Evolutionary conservation across 2,329 filamentous ascomycete species (phyloP), one percentile per base, ranked within the genome.

Genomic region (Lasiodiplodia theobromae): DNA sequence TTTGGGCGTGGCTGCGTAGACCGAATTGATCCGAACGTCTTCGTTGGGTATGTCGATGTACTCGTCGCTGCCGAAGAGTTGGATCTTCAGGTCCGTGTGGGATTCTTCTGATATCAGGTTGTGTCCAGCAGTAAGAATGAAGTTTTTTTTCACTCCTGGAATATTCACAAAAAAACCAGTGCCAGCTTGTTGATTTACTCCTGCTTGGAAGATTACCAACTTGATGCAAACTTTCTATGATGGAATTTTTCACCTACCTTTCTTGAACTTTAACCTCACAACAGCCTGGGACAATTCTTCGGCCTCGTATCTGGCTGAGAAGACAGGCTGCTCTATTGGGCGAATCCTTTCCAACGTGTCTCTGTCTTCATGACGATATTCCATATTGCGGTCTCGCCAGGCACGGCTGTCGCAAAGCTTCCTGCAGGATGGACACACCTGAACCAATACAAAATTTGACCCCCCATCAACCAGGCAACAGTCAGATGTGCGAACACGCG

Each of bases 271-370:
- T 1, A 34, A 2, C 31, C 2, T 34, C 31, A 34, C 31, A 0
- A 34, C 0, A 34, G 31, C 31, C 0, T 10, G 31, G 2, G 2
- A 1, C 31, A 34, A 34, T 34, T 34, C 31, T 34, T 0, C 31
- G 2, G 1, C 31, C 0, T 34, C 2, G 31, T 34, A 34, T 2
- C 7, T 34, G 8, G 1, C 31, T 0, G 31, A 34, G 2, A 34
- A 34, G 31, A 34, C 31, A 34, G 31, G 31, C 31, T 34, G 0
- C 31, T 34, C 31, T 34, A 34, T 7, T 2, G 31, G 31, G 8
- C 1, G 31, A 1, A 10, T 31, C 31, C 2, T 10, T 2, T 2
- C 7, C 8, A 31, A 31, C 7, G 8, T 2, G 1, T 10, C 2
- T 10, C 7, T 31, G 31, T 10, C 31, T 31, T 10, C 1, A 2